A percentile compares a stretch with the other conserved stretches of the same genome.
phyloP scores from a whole-genome alignment of 352 stramenopile species.

The Pythium dissotocum region DNA sequence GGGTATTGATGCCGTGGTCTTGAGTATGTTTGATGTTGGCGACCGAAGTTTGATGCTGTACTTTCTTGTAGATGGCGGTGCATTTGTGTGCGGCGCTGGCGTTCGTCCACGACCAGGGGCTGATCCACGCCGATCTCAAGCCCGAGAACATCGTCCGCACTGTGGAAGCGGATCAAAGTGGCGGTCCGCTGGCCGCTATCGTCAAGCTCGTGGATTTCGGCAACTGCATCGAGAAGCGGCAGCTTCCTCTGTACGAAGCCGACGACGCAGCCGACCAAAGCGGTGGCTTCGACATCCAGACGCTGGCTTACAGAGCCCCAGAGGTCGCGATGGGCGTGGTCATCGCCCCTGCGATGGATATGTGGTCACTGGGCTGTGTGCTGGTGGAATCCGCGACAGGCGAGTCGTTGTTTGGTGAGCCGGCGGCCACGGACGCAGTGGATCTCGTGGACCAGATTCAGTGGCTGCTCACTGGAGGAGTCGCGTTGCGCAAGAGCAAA shows the following conservation, averaged over 20 bases:
- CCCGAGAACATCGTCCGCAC: constrained; percentile 64
- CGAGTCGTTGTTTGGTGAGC: constrained; percentile 50
- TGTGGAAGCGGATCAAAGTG: neutral
- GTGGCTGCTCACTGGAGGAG: constrained; percentile 24
- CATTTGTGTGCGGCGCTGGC: constrained; percentile 65
- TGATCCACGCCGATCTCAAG: constrained; percentile 80
- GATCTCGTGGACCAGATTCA: constrained; percentile 25
- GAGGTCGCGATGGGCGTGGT: constrained; percentile 65
- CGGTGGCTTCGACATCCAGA: constrained; percentile 70
- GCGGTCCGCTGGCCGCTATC: neutral
- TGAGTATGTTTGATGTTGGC: neutral
- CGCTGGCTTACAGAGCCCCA: constrained; percentile 67
- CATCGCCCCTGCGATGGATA: constrained; percentile 64
- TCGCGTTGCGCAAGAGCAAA: constrained; percentile 11
- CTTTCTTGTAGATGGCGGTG: constrained; percentile 40
- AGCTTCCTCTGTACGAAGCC: constrained; percentile 40
- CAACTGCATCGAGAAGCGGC: constrained; percentile 56
- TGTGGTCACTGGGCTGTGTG: constrained; percentile 81
- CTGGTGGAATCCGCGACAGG: constrained; percentile 63
- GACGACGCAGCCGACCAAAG: constrained; percentile 27
- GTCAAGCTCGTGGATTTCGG: constrained; percentile 81
- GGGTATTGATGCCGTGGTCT: neutral
- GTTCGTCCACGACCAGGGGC: constrained; percentile 57
- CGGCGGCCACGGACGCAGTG: constrained; percentile 6
- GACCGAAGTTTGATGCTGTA: neutral